phyloP scores from a whole-genome alignment of 768 basidiomycete genomes.

The Lactifluus piperatus region DNA sequence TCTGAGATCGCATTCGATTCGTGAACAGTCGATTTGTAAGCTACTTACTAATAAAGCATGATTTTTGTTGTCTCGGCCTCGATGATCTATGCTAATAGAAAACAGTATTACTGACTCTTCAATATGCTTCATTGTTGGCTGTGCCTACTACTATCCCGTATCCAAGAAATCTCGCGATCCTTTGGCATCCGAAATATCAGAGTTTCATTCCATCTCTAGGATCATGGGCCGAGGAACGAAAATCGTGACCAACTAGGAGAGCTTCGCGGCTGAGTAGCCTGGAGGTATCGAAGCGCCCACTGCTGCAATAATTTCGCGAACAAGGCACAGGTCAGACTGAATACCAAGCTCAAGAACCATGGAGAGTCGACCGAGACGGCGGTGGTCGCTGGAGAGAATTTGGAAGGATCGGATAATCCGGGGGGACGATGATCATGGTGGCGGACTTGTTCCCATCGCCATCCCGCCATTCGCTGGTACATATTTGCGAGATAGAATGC shows the following conservation, averaged over 20 bases:
- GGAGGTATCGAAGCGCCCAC: slow-evolving; percentile 6
- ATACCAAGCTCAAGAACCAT: slow-evolving; percentile 8
- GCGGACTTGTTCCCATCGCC: background rate
- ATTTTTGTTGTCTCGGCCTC: too few relatives aligned
- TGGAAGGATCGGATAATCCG: background rate
- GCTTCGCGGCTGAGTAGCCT: background rate
- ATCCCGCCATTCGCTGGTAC: background rate
- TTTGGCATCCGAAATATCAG: too few relatives aligned
- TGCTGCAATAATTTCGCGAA: slow-evolving; percentile 12
- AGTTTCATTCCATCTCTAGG: too few relatives aligned
- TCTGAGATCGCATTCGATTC: too few relatives aligned
- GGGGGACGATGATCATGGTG: background rate
- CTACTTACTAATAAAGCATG: too few relatives aligned
- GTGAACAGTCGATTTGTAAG: too few relatives aligned
- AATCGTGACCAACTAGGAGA: background rate
- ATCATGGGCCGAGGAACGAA: too few relatives aligned
- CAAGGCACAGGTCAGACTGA: slow-evolving; percentile 1
- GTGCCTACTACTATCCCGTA: too few relatives aligned
- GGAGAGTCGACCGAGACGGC: slow-evolving; percentile 3
- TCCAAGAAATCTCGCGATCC: too few relatives aligned
- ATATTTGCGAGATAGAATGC: background rate
- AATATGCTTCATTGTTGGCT: too few relatives aligned
- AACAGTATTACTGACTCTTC: too few relatives aligned
- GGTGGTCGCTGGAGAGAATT: background rate
- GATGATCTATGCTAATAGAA: too few relatives aligned